Conservation (phyloP, 768 basidiomycete genomes). For the Albatrellus ellisii region DNA sequence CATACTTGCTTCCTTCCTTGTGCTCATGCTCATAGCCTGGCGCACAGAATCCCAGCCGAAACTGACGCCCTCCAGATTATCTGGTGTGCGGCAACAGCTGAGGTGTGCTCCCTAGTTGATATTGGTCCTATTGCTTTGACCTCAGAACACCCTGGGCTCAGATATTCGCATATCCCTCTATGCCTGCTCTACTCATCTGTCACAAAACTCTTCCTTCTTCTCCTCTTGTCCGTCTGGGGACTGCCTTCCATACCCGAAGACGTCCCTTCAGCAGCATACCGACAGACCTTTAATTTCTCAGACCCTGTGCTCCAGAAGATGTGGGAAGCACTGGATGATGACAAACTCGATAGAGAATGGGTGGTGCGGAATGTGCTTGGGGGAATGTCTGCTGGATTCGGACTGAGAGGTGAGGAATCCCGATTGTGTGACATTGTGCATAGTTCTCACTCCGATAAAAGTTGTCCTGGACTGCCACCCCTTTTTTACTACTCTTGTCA, state of each 20-base stretch:
- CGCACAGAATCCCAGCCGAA: slow-evolving; percentile 17
- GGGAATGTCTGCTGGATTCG: slow-evolving; percentile 81
- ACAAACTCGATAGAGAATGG: slow-evolving; percentile 72
- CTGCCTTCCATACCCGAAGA: slow-evolving; percentile 25
- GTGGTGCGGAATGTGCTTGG: slow-evolving; percentile 72
- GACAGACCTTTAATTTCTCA: slow-evolving; percentile 18
- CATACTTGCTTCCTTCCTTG: slow-evolving; percentile 38
- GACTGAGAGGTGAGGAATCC: slow-evolving; percentile 49
- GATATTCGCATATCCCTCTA: slow-evolving; percentile 66
- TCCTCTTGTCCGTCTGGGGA: slow-evolving; percentile 70
- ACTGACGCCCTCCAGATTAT: slow-evolving; percentile 4
- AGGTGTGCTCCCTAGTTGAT: slow-evolving; percentile 1
- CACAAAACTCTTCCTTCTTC: slow-evolving; percentile 74
- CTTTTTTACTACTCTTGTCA: slow-evolving; percentile 58
- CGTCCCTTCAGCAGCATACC: slow-evolving; percentile 10
- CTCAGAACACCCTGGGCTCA: slow-evolving; percentile 18
- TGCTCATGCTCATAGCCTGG: slow-evolving; percentile 31
- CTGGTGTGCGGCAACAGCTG: slow-evolving; percentile 9
- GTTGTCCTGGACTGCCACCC: slow-evolving; percentile 74
- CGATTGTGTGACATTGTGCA: background rate
- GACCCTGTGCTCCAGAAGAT: slow-evolving; percentile 25
- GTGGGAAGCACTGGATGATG: slow-evolving; percentile 53
- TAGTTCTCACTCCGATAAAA: slow-evolving; percentile 16
- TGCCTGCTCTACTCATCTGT: slow-evolving; percentile 73
- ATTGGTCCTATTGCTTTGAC: no score